A percentile compares a stretch with the other conserved stretches of the same genome.
Conservation (phyloP, 306 rosid genomes). For the Quercus ilex region DNA sequence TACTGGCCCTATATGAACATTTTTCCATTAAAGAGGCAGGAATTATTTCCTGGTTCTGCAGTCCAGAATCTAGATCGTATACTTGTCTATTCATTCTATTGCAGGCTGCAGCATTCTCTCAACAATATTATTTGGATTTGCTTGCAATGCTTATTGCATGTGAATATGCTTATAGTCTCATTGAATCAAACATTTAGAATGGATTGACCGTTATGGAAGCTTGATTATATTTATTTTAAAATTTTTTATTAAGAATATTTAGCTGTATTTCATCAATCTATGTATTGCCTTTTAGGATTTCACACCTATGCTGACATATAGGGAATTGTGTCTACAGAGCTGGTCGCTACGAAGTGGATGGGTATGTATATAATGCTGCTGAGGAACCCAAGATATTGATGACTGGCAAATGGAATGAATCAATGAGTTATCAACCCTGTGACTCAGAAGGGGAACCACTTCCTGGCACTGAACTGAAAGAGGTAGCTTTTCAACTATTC, state of each 20-base stretch:
- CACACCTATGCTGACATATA: neutral
- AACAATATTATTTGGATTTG: neutral
- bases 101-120: neutral
- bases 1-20: neutral
- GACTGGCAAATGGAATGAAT: slow-evolving; percentile 93
- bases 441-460: slow-evolving; percentile 92
- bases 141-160: neutral
- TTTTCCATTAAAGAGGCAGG: neutral
- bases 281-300: neutral
- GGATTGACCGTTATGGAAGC: neutral
- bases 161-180: neutral
- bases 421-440: slow-evolving; percentile 79
- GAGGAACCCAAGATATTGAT: slow-evolving; percentile 87
- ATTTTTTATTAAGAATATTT: neutral
- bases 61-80: neutral
- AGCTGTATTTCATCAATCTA: neutral
- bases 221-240: neutral
- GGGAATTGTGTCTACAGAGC: slow-evolving; percentile 47
- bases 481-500: slow-evolving; percentile 43
- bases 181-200: neutral
- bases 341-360: slow-evolving; percentile 93
- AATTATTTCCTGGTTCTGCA: neutral
- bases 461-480: slow-evolving; percentile 73
- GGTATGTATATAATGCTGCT: slow-evolving; percentile 68
- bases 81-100: neutral